phyloP scores from a whole-genome alignment of 306 rosid species.

The Mucuna pruriens region DNA sequence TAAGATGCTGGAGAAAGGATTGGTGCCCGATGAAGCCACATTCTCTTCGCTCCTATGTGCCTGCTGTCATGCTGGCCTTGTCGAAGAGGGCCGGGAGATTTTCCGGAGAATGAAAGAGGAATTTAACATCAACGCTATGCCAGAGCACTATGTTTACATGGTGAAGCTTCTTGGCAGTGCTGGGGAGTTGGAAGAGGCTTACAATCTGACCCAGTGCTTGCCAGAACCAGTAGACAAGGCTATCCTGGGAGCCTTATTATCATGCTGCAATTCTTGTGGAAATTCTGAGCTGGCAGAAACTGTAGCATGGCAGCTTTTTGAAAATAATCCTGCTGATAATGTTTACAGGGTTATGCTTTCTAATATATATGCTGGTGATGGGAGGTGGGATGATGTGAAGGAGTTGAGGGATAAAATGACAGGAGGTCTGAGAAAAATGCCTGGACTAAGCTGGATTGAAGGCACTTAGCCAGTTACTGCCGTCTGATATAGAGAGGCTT shows the following conservation, averaged over 20 bases:
- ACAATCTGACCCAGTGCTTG: slow-evolving; percentile 60
- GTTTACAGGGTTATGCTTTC: slow-evolving; percentile 79
- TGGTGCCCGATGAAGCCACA: slow-evolving; percentile 76
- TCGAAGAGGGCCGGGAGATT: slow-evolving; percentile 65
- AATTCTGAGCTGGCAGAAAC: slow-evolving; percentile 74
- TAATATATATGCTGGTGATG: slow-evolving; percentile 74
- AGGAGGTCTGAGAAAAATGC: slow-evolving; percentile 56
- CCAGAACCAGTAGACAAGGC: slow-evolving; percentile 79
- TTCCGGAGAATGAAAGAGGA: slow-evolving; percentile 70
- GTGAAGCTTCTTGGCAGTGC: slow-evolving; percentile 88
- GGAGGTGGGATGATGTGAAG: slow-evolving; percentile 79
- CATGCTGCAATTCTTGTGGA: slow-evolving; percentile 77
- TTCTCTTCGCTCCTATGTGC: slow-evolving; percentile 86
- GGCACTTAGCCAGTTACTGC: slow-evolving; percentile 33
- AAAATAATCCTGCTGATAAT: slow-evolving; percentile 52
- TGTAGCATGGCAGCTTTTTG: slow-evolving; percentile 61
- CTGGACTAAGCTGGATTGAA: slow-evolving; percentile 75
- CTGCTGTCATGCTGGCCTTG: slow-evolving; percentile 87
- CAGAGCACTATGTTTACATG: slow-evolving; percentile 85
- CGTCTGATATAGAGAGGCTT: slow-evolving; percentile 16
- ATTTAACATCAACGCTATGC: slow-evolving; percentile 59
- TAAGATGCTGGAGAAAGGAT: slow-evolving; percentile 52
- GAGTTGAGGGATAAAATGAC: slow-evolving; percentile 68
- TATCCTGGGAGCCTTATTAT: slow-evolving; percentile 83
- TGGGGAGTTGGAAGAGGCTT: slow-evolving; percentile 82